Evolutionary conservation across 129 eudicot species (phyloP), one percentile per base, ranked within the genome.

Genomic region (Flaveria sonorensis): DNA sequence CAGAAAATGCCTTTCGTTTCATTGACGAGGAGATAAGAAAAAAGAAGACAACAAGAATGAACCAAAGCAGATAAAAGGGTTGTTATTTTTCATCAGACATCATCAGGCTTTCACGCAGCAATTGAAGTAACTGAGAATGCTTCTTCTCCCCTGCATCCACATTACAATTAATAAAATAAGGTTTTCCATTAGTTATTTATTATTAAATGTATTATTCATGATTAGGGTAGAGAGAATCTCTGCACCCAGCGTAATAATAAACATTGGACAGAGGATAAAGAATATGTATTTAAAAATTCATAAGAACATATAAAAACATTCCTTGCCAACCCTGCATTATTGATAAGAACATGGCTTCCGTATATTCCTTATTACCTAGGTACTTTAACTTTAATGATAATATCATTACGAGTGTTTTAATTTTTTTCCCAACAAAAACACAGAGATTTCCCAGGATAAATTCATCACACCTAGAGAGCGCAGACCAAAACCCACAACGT

Each of bases 41-140:
- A 57, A 70, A 45, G 15, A 57, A 59, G 36, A 26, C 32, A 6
- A 64, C 19, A 76, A 64, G 63, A 78, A 70, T 59, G 71, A 60
- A 78, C 64, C 26, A 70, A 26, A 26, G 70, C 53, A 78, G 51
- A 78, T 69, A 43, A 68, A 77, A 57, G 28, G 13, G 19, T 5
- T 13, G 16, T 36, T 18, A 30, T 13, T 39, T 15, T 36, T 2
- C 42, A 15, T 57, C 68, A 56, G 11, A 65, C 6, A 30, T 7
- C 57, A 39, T 89, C 86, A 87, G 16, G 88, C 92, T 76, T 85
- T 89, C 52, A 67, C 88, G 53, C 92, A 89, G 82, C 96, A 89
- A 80, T 87, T 89, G 79, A 89, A 89, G 88, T 81, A 89, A 62
- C 92, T 83, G 76, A 89, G 68, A 56, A 89, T 76, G 81, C 92